Conservation (phyloP, 345 rosid genomes). For the Mercurialis annua region DNA sequence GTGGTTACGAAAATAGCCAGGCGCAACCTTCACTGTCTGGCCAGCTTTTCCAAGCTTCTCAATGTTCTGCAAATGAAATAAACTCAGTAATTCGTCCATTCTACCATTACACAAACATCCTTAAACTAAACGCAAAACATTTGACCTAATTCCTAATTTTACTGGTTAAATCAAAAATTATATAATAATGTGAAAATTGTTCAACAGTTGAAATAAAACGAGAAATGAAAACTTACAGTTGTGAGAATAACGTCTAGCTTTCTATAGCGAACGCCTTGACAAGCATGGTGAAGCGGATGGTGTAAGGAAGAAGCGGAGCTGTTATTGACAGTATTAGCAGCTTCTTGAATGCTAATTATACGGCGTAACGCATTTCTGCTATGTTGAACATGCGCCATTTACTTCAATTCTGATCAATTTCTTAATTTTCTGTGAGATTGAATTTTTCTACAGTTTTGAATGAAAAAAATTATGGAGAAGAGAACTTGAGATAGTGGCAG, state of each 20-base stretch:
- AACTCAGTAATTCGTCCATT: neutral
- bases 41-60: constrained; percentile 97
- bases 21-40: constrained; percentile 87
- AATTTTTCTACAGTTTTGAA: too few relatives aligned
- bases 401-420: too few relatives aligned
- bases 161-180: neutral
- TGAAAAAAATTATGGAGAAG: too few relatives aligned
- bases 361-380: constrained; percentile 46
- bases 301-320: constrained; percentile 42
- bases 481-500: too few relatives aligned
- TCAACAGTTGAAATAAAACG: too few relatives aligned
- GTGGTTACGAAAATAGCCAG: constrained; percentile 87
- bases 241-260: constrained; percentile 90
- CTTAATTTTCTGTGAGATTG: too few relatives aligned
- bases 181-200: neutral
- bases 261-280: constrained; percentile 79
- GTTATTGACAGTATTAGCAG: neutral
- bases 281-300: constrained; percentile 61
- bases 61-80: constrained; percentile 44
- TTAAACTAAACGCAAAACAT: neutral
- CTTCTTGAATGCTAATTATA: constrained; percentile 25
- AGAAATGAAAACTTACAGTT: constrained; percentile 41
- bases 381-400: constrained; percentile 40
- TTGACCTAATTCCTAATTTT: neutral
- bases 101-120: neutral